Base-by-base conservation (phyloP, 2,329 filamentous ascomycete species). In the Sarocladium strictum region DNA sequence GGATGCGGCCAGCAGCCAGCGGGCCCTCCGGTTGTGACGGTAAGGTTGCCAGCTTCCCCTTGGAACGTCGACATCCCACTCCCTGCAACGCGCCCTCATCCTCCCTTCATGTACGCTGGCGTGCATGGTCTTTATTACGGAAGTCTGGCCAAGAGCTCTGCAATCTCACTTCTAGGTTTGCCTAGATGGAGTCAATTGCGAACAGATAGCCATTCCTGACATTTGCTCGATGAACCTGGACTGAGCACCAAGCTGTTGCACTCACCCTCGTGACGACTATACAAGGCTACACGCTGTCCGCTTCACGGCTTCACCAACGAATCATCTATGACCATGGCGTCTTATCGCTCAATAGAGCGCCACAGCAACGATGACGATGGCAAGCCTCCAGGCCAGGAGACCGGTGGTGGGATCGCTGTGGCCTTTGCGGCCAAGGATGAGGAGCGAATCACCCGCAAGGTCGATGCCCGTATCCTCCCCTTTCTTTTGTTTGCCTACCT, bases 401-500 rank as follows among this genome's bases (percentile, higher is more conserved):
- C 9, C 29, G 35, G 19, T 51, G 26, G 15, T 21, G 50, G 27
- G 6, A 21, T 53, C 29, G 35, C 50, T 19, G 50, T 53, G 4
- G 32, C 50, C 19, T 53, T 40, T 19, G 50, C 50, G 4, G 35
- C 50, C 26, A 53, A 51, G 15, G 47, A 51, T 21, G 47, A 51
- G 29, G 47, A 51, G n/a, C 47, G 32, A 3, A 38, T 53, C 50
- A 53, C 50, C 3, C 50, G 50, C 7, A 53, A 53, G 35, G 50
- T 40, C 14, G 50, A 53, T 19, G 15, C 4, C 6, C 32, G 35
- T 7, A 40, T 53, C 33, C 50, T 53, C 32, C 50, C 50, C 19
- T 53, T 53, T 27, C 63, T 76, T 52, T 77, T 86, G 55, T 69
- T 85, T 11, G 73, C 74, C 6, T 86, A 86, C 66, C 85, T 82